Evolutionary conservation across 73 alveolate species (phyloP).

Genomic region (Tetrahymena elliotti): DNA sequence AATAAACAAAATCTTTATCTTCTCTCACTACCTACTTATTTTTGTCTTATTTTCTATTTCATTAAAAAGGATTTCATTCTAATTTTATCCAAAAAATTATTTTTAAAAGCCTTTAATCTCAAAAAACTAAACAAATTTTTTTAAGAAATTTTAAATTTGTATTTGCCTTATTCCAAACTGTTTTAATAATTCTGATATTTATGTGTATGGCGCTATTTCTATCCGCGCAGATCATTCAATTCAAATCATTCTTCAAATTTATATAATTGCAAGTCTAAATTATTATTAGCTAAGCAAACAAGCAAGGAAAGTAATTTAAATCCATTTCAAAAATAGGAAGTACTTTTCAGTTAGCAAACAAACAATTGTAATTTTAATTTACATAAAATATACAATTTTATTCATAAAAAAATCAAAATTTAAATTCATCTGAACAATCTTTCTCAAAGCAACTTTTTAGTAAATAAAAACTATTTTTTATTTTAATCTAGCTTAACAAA

Average conservation of each 20-base stretch:
- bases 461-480: no score
- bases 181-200: background rate
- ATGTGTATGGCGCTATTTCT: background rate
- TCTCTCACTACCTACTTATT: background rate
- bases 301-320: background rate
- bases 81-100: no score
- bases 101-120: background rate
- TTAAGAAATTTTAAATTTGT: background rate
- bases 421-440: no score
- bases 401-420: no score
- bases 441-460: no score
- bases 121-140: background rate
- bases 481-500: no score
- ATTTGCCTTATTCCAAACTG: background rate
- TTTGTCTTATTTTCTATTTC: background rate
- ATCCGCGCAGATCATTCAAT: background rate
- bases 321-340: background rate
- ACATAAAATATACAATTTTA: no score
- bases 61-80: background rate
- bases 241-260: background rate
- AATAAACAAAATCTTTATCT: background rate
- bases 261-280: background rate
- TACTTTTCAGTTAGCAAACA: background rate
- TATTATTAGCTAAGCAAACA: background rate
- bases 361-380: no score